Conservation (phyloP, 768 basidiomycete species). For the Xerocomellus intermedius region DNA sequence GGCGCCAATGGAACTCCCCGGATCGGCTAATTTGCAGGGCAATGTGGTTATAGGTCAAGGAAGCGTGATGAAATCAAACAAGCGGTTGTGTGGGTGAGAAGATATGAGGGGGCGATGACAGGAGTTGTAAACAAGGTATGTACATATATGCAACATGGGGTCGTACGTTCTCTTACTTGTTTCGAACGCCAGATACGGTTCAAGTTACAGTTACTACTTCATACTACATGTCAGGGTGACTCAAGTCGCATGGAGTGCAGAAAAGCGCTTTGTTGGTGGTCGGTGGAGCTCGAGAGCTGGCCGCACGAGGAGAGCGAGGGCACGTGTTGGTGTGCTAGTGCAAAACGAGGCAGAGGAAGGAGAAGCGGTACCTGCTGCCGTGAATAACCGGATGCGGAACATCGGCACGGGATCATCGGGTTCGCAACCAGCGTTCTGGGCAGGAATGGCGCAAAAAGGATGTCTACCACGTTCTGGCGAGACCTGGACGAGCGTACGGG, state of each 20-base stretch:
- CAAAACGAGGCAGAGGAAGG: conserved; percentile 1
- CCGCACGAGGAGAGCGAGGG: not conserved
- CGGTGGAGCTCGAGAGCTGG: not conserved
- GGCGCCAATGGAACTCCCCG: conserved; percentile 11
- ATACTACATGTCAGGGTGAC: no score
- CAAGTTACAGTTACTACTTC: no score
- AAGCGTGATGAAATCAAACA: conserved; percentile 8
- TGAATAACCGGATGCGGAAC: conserved; percentile 20
- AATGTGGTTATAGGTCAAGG: conserved; percentile 4
- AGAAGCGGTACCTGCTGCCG: conserved; percentile 5
- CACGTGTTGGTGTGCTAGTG: conserved; percentile 1
- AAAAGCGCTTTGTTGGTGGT: not conserved
- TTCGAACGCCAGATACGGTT: not conserved
- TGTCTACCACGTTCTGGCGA: conserved; percentile 12
- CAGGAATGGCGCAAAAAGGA: conserved; percentile 10
- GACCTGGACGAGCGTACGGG: conserved; percentile 18
- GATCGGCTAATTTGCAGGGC: conserved; percentile 19
- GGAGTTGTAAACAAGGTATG: not conserved
- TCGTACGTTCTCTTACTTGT: not conserved
- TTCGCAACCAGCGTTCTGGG: conserved; percentile 10
- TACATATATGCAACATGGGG: not conserved
- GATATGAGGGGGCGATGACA: not conserved
- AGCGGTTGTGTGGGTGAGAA: conserved; percentile 9
- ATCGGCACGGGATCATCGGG: conserved; percentile 22
- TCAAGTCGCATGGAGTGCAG: not conserved